Conservation (phyloP, 768 basidiomycete species). For the Boletus subcaerulescens region DNA sequence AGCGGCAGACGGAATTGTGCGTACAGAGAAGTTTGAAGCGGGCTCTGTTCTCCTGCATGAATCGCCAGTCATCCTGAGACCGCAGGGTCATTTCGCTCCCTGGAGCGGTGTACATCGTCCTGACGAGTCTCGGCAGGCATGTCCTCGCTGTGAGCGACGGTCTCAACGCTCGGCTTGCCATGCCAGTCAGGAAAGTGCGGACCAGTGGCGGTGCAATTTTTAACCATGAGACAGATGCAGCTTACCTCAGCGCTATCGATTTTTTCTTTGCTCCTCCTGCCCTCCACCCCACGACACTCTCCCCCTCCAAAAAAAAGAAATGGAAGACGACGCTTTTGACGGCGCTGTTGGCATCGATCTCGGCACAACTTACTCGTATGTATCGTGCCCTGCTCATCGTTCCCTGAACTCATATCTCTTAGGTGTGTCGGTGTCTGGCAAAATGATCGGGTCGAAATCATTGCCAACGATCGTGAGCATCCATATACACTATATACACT, state of each 20-base stretch:
- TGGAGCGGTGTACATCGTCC: constrained; percentile 31
- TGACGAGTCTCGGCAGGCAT: constrained; percentile 22
- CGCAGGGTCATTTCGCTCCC: constrained; percentile 35
- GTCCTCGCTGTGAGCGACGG: constrained; percentile 19
- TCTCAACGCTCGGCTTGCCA: constrained; percentile 27
- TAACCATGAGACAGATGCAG: constrained; percentile 13
- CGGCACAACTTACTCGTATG: constrained; percentile 95
- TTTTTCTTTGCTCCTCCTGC: constrained; percentile 31
- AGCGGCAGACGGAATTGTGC: constrained; percentile 24
- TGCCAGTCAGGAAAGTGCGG: constrained; percentile 13
- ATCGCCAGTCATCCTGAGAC: constrained; percentile 61
- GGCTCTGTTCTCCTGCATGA: constrained; percentile 58
- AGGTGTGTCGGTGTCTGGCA: constrained; percentile 99
- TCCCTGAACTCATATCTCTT: constrained; percentile 21
- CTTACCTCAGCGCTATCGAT: constrained; percentile 57
- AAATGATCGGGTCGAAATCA: constrained; percentile 99
- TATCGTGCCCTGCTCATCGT: constrained; percentile 20
- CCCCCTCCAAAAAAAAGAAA: constrained; percentile 44
- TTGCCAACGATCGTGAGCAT: constrained; percentile 88
- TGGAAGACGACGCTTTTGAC: constrained; percentile 86
- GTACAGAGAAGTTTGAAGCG: constrained; percentile 55
- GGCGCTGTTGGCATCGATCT: constrained; percentile 97
- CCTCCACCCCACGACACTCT: constrained; percentile 33
- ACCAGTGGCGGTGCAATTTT: constrained; percentile 34
- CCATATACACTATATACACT: background rate